Conservation (phyloP, 2,329 filamentous ascomycete species). For the Pseudofabraea citricarpa region DNA sequence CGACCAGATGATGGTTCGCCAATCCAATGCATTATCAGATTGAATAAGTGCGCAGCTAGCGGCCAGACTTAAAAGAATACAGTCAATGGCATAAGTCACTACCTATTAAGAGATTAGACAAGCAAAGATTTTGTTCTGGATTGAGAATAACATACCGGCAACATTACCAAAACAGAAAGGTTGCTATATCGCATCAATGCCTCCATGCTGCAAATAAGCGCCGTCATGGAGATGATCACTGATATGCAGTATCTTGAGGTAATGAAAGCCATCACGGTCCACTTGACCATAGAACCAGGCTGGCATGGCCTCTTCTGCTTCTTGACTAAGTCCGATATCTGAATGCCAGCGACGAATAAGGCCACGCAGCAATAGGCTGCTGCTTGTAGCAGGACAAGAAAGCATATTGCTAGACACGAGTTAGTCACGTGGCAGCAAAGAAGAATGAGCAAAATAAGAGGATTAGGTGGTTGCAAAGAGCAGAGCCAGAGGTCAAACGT, state of each 20-base stretch:
- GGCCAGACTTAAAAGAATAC: slow-evolving; percentile 17
- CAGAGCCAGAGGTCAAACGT: too few relatives aligned
- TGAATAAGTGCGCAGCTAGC: slow-evolving; percentile 10
- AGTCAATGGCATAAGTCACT: slow-evolving; percentile 22
- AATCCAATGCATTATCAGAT: slow-evolving; percentile 9
- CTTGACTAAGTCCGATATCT: slow-evolving; percentile 9
- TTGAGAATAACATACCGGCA: slow-evolving; percentile 14
- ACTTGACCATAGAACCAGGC: slow-evolving; percentile 8
- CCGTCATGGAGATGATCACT: slow-evolving; percentile 5
- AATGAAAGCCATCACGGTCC: slow-evolving; percentile 10
- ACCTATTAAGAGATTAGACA: slow-evolving; percentile 15
- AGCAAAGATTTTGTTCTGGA: neutral
- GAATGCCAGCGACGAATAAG: slow-evolving; percentile 9
- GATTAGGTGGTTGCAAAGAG: too few relatives aligned
- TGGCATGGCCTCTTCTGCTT: slow-evolving; percentile 6
- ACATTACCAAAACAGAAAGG: slow-evolving; percentile 20
- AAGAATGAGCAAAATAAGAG: neutral
- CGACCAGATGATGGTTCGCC: slow-evolving; percentile 10
- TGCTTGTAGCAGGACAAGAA: slow-evolving; percentile 18
- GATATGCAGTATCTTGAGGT: slow-evolving; percentile 9
- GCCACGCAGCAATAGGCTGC: slow-evolving; percentile 16
- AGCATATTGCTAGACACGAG: slow-evolving; percentile 18
- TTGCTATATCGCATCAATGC: slow-evolving; percentile 19
- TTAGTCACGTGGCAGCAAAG: neutral
- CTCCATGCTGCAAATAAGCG: slow-evolving; percentile 15